These are phyloP conservation scores for Sclerospora graminicola DNA, from an alignment of 352 stramenopile genomes.

Conservation along the genomic window DNA sequence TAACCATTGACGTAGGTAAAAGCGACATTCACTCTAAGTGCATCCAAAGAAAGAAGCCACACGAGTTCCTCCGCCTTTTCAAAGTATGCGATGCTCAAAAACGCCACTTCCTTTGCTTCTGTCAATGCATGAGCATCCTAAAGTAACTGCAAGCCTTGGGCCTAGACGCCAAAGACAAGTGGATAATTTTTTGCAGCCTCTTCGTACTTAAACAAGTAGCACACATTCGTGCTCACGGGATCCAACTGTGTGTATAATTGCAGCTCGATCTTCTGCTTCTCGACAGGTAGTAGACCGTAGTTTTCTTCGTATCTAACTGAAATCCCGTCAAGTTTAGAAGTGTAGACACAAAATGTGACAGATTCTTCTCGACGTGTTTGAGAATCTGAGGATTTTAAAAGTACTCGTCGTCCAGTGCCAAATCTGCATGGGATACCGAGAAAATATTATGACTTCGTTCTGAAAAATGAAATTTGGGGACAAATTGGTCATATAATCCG, in stretches of 20 bases:
- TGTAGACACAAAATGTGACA: conserved; percentile 28
- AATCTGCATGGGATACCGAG: conserved; percentile 59
- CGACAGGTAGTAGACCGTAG: conserved; percentile 15
- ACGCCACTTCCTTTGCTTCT: conserved; percentile 28
- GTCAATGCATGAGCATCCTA: conserved; percentile 24
- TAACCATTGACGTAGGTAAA: conserved; percentile 33
- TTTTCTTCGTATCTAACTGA: conserved; percentile 7
- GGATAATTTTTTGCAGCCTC: conserved; percentile 36
- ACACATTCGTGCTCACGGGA: conserved; percentile 19
- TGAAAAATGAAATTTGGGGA: conserved; percentile 20
- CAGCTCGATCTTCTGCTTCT: conserved; percentile 23
- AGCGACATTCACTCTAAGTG: conserved; percentile 37
- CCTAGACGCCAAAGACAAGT: conserved; percentile 41
- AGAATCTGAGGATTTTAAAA: conserved; percentile 74
- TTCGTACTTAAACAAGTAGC: conserved; percentile 68
- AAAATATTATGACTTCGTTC: conserved; percentile 61
- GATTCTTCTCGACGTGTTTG: conserved; percentile 18
- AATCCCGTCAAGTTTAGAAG: conserved; percentile 28
- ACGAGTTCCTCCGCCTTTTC: conserved; percentile 31
- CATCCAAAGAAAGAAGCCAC: conserved; percentile 17
- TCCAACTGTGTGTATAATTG: conserved; percentile 17
- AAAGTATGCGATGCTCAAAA: conserved; percentile 43
- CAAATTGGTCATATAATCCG: conserved; percentile 73
- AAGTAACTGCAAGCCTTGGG: conserved; percentile 30
- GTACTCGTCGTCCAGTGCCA: conserved; percentile 78